These are phyloP conservation scores for Chamaenerion angustifolium DNA, from an alignment of 345 rosid species.

Conservation along the genomic window DNA sequence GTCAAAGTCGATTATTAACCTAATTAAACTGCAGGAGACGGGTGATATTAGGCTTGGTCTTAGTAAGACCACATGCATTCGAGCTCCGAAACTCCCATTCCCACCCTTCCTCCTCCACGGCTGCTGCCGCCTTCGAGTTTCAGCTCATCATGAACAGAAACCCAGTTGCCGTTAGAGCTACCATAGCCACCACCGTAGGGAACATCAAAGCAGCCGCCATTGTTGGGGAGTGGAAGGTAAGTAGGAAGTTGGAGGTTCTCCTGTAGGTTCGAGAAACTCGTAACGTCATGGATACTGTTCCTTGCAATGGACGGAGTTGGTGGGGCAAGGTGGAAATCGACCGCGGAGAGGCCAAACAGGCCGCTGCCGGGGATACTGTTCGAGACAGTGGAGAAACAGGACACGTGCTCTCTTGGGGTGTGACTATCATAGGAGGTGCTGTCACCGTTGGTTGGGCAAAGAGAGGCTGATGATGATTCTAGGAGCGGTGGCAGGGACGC, in stretches of 20 bases:
- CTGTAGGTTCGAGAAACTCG: slow-evolving; percentile 53
- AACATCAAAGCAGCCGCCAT: slow-evolving; percentile 3
- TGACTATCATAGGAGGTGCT: slow-evolving; percentile 46
- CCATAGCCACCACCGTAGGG: not conserved
- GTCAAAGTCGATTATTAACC: too few species aligned
- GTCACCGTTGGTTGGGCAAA: slow-evolving; percentile 21
- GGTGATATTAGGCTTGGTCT: too few species aligned
- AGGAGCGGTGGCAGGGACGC: slow-evolving; percentile 76
- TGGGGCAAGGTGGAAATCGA: slow-evolving; percentile 17
- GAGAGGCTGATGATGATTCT: slow-evolving; percentile 20
- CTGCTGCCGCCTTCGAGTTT: slow-evolving; percentile 4
- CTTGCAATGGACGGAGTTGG: slow-evolving; percentile 13
- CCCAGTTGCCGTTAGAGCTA: slow-evolving; percentile 24
- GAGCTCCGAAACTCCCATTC: slow-evolving; percentile 40
- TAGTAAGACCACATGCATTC: slow-evolving; percentile 65
- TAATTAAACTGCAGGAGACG: too few species aligned
- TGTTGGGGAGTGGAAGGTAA: slow-evolving; percentile 25
- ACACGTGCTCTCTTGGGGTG: slow-evolving; percentile 76
- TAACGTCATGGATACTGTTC: slow-evolving; percentile 13
- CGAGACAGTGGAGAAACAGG: slow-evolving; percentile 98
- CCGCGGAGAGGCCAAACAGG: slow-evolving; percentile 7
- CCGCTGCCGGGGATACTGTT: slow-evolving; percentile 30
- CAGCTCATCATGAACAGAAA: slow-evolving; percentile 13
- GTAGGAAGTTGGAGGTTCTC: slow-evolving; percentile 67
- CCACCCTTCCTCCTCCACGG: slow-evolving; percentile 21